Percentiles rank a stretch among this genome's conserved stretches.
These are phyloP conservation scores for rapeseed (Brassica napus) DNA, from an alignment of 345 rosid species.

Conservation along the genomic window Da-Ae NC_063438.1:23477501-23478000, in stretches of 20 bases:
- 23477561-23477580: not conserved
- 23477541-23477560: not conserved
- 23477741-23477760: slow-evolving; percentile 38
- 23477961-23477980: slow-evolving; percentile 3
- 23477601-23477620: slow-evolving; percentile 13
- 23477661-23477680: slow-evolving; percentile 7
- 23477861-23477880: slow-evolving; percentile 40
- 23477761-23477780: slow-evolving; percentile 29
- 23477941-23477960: slow-evolving; percentile 16
- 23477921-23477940: not conserved
- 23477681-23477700: slow-evolving; percentile 16
- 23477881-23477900: slow-evolving; percentile 10
- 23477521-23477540: not conserved
- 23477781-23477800: slow-evolving; percentile 43
- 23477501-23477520: not conserved
- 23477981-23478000: slow-evolving; percentile 12
- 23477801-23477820: slow-evolving; percentile 40
- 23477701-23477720: slow-evolving; percentile 31
- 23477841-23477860: not conserved
- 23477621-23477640: not conserved
- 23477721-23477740: slow-evolving; percentile 37
- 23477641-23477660: slow-evolving; percentile 29
- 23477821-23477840: slow-evolving; percentile 21
- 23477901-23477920: not conserved
- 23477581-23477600: slow-evolving; percentile 5